Base-by-base conservation (phyloP, 1,139 yeast genomes). In the Zygoascus meyerae region DNA sequence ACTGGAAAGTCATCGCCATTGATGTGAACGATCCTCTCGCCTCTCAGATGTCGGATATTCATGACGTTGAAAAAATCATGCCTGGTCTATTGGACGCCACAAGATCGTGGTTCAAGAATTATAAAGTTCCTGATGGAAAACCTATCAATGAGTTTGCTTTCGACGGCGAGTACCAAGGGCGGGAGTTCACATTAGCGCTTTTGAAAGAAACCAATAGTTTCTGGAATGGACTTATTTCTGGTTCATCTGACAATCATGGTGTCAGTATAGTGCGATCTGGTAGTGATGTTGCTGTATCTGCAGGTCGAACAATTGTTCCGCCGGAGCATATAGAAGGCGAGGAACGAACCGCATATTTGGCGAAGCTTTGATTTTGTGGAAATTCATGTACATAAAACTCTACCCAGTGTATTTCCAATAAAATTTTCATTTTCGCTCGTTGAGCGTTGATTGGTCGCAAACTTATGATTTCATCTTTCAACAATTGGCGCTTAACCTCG, bases 41-140 rank as follows among this genome's bases (percentile, higher is more conserved):
- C 45, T 64, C 78, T 41, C 79, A 83, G 64, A 68, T 86, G 53
- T 72, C 79, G 62, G 92, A 83, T 64, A 76, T 87, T 52, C 82
- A 79, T 59, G 95, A 86, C 62, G 86, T 87, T 50, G 82, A 77
- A 60, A 73, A 72, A 58, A 79, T 79, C 60, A 77, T 85, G 64
- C 96, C 96, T 51, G 92, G 94, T 45, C 73, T 86, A 53, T 73
- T 86, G 61, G 80, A 84, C 65, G 81, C 90, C 47, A 86, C 95
- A 42, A 78, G 85, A 62, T 87, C 83, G 67, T 87, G 96, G 96
- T 86, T 87, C 75, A 78, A 87, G 67, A 84, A 85, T 64, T 87
- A 87, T 76, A 87, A 87, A 70, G 74, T 84, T 52, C 94, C 96
- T 35, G 95, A 86, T 63, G 95, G 95, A 47, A 87, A 87, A 71